These are phyloP conservation scores for Thielaviopsis populi DNA, from an alignment of 2,329 filamentous ascomycete species.

Conservation along the genomic window DNA sequence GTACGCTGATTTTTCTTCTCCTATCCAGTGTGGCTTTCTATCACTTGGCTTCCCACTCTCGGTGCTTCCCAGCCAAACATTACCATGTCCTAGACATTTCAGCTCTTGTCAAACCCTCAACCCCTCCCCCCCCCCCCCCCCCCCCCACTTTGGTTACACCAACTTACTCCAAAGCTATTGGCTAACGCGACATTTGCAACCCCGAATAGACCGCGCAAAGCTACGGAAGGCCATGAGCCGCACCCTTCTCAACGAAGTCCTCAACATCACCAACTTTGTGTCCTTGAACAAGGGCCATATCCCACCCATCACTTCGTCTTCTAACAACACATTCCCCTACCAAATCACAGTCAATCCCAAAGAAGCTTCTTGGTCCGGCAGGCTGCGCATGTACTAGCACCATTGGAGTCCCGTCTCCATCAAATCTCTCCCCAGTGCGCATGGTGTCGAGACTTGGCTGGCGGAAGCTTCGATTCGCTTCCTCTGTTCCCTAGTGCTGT, in stretches of 20 bases:
- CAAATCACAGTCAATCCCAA: constrained; percentile 81
- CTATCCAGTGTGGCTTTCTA: background rate
- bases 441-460: background rate
- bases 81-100: background rate
- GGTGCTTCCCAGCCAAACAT: background rate
- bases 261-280: constrained; percentile 79
- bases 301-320: constrained; percentile 87
- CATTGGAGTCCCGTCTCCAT: background rate
- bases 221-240: constrained; percentile 84
- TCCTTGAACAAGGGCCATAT: constrained; percentile 91
- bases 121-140: background rate
- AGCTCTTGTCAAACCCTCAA: background rate
- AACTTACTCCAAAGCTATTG: background rate
- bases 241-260: constrained; percentile 68
- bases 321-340: constrained; percentile 89
- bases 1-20: constrained; percentile 33
- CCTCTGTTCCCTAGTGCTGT: background rate
- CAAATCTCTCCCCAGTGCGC: background rate
- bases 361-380: constrained; percentile 53
- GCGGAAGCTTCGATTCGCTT: background rate
- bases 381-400: constrained; percentile 17
- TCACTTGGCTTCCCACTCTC: background rate
- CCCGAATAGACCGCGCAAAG: constrained; percentile 57
- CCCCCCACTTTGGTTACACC: constrained; percentile 4
- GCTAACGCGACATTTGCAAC: background rate